Base-by-base conservation (phyloP, 768 basidiomycete species). In the Trametes meyenii region DNA sequence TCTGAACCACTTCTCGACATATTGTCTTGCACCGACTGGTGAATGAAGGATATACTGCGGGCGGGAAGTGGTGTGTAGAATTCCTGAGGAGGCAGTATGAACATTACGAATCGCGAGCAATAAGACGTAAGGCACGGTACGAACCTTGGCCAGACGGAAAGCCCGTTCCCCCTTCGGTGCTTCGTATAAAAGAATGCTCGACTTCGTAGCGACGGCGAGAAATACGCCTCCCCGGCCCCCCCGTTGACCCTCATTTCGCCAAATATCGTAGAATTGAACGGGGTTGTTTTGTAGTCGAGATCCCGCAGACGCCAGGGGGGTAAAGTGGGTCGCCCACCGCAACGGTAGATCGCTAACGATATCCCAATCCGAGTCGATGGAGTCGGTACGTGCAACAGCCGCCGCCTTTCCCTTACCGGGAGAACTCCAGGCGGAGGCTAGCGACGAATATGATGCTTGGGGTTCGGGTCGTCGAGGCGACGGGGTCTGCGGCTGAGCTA, bases 291-390 rank as follows among this genome's bases (percentile, higher is more conserved):
- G 74, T 45, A 93, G 74, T 46, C 90, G 80, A 24, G 90, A 89
- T 2, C 88, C 84, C 24, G 81, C 73, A 2, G 82, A 74, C 5
- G 90, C 90, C n/a, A 94, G 81, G 0, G 90, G 86, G 2, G 91
- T 89, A 69, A 83, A 94, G 71, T 94, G 92, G 0, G 88, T 88
- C n/a, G 91, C 90, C 92, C 92, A 94, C 35, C 89, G 83, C 46
- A 93, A 68, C 1, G 90, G 89, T 10, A 89, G 74, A 49, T 84
- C 83, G 49, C 92, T 90, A 0, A 92, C 78, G 6, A 92, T 69
- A 70, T 93, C 91, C 91, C 90, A 75, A 2, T 67, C 61, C 0
- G 67, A 66, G 50, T 68, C 67, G 3, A 64, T 50, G 16, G 72
- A 68, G 19, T 61, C 59, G 5, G 61, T 50, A 17, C 67, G 66